Evolutionary conservation across 805 yeast genomes (phyloP), one percentile per base, ranked within the genome.

Genomic region (Candida ficus): DNA sequence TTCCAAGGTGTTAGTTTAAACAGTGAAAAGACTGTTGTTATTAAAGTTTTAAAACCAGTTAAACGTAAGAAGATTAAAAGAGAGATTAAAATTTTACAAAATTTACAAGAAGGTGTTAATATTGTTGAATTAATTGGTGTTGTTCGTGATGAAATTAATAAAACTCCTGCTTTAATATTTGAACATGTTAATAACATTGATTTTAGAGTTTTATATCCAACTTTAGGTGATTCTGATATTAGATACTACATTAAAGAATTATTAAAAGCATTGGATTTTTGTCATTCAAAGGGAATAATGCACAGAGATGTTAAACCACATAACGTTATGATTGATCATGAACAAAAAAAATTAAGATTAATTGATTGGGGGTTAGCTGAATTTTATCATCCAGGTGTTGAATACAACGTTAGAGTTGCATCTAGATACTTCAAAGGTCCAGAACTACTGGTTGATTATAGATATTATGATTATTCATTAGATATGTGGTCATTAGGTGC

Each of bases 351-450:
- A 30, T 65, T 89, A 55, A 74, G 91, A 52, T 73, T 89, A 41
- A 89, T 89, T 48, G 96, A 89, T 66, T 89, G 96, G 96, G 96
- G 96, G 13, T 66, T 89, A 45, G 96, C 96, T 7, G 96, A 89
- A 60, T 89, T 85, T 57, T 89, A 89, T 62, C 96, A 89, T 58
- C 82, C 84, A 3, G 93, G 91, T 5, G 84, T 83, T 37, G 95
- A 87, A 50, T 89, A 86, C 64, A 89, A 89, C 56, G 95, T 87
- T 18, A 73, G 96, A 46, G 96, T 89, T 27, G 96, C 96, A 0
- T 83, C 95, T 6, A 75, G 96, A 45, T 88, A 86, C 63, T 88
- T 83, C 64, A 89, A 89, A 66, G 96, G 95, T 9, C 96, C 96
- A 2, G 96, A 89, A 64, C 68, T 89, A 49, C 70, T 89, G 43